phyloP scores from a whole-genome alignment of 371 early-diverging fungal species.

The Quaeritorhiza haematococci region DNA sequence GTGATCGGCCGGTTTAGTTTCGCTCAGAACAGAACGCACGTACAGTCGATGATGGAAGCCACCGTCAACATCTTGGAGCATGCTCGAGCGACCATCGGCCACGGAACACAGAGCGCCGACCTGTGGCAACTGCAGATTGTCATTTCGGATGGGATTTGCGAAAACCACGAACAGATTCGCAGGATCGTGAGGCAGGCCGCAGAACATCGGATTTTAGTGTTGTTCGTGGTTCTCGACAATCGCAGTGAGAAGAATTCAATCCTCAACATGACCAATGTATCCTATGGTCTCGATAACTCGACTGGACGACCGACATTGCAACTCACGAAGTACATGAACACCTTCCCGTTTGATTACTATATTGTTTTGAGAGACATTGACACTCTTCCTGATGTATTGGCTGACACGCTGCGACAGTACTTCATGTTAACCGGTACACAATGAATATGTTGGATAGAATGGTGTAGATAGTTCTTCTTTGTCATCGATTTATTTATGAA shows the following conservation, averaged over 20 bases:
- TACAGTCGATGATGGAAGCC: slow-evolving; percentile 74
- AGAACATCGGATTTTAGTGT: slow-evolving; percentile 85
- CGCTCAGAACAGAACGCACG: slow-evolving; percentile 82
- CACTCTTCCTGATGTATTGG: slow-evolving; percentile 79
- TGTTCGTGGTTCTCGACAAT: slow-evolving; percentile 92
- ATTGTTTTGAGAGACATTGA: slow-evolving; percentile 85
- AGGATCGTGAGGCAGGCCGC: slow-evolving; percentile 76
- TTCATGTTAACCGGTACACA: slow-evolving; percentile 42
- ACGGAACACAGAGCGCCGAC: slow-evolving; percentile 43
- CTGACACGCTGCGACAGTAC: slow-evolving; percentile 92
- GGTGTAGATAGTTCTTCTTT: too few relatives aligned
- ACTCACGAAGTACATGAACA: slow-evolving; percentile 87
- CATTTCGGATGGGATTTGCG: slow-evolving; percentile 94
- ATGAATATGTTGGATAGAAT: background rate
- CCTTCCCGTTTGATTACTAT: slow-evolving; percentile 97
- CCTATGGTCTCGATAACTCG: slow-evolving; percentile 55
- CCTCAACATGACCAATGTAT: slow-evolving; percentile 79
- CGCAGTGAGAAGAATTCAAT: slow-evolving; percentile 73
- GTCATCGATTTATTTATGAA: too few relatives aligned
- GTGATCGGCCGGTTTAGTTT: slow-evolving; percentile 86
- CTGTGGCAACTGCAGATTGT: slow-evolving; percentile 95
- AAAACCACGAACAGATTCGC: slow-evolving; percentile 79
- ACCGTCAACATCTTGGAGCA: slow-evolving; percentile 70
- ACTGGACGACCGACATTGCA: slow-evolving; percentile 62
- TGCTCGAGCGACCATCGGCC: slow-evolving; percentile 46